A percentile compares a stretch with the other conserved stretches of the same genome.
Conservation (phyloP, 306 rosid species). For the Rosa chinensis region DNA sequence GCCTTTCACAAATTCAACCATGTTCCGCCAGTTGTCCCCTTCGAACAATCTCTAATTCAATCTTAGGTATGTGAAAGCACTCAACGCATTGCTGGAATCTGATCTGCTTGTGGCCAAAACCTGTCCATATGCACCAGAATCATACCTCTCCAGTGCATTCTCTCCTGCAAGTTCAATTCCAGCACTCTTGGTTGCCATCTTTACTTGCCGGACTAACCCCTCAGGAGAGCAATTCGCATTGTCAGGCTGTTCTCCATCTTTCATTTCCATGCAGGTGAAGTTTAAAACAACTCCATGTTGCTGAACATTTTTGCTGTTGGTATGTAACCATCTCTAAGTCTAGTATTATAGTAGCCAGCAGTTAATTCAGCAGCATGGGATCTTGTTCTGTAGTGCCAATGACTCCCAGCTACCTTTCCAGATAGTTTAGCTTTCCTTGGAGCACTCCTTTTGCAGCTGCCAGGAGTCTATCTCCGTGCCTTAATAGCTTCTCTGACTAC, state of each 20-base stretch:
- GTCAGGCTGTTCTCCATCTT: constrained; percentile 63
- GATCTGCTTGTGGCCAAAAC: constrained; percentile 68
- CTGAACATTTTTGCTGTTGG: constrained; percentile 66
- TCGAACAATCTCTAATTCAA: constrained; percentile 82
- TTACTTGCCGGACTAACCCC: constrained; percentile 78
- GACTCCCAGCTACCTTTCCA: constrained; percentile 84
- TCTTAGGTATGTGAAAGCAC: constrained; percentile 80
- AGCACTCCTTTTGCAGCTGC: constrained; percentile 67
- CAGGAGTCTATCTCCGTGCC: constrained; percentile 72
- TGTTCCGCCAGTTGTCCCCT: constrained; percentile 66
- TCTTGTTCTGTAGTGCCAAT: constrained; percentile 82
- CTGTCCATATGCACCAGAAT: constrained; percentile 60
- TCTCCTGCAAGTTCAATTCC: constrained; percentile 87
- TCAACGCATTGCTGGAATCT: constrained; percentile 59
- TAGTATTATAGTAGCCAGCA: constrained; percentile 85
- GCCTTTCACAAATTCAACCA: constrained; percentile 64
- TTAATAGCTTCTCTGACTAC: constrained; percentile 72
- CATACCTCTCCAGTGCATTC: constrained; percentile 93
- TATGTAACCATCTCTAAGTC: constrained; percentile 59
- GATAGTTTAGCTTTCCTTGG: constrained; percentile 65
- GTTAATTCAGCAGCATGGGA: constrained; percentile 85
- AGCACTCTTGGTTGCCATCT: constrained; percentile 55
- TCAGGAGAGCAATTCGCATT: constrained; percentile 78
- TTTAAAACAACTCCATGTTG: constrained; percentile 60
- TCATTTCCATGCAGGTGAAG: constrained; percentile 98